These are phyloP conservation scores for Sambucus nigra DNA, from an alignment of 129 eudicot genomes.

Conservation along the genomic window DNA sequence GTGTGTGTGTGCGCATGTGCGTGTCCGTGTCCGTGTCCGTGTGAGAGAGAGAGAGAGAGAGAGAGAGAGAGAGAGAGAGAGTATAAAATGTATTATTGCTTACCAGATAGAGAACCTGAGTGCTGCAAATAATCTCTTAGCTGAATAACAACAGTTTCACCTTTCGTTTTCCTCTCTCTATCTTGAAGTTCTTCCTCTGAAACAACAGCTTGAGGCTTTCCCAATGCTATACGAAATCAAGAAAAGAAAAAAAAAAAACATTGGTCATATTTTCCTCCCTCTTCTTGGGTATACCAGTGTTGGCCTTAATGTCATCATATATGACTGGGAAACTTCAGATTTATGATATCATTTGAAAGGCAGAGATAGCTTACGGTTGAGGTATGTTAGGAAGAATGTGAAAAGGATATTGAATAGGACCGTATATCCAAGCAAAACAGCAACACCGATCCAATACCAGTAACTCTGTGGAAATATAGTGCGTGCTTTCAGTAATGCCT, in stretches of 20 bases:
- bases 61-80: conserved; percentile 5
- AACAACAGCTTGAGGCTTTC: conserved; percentile 72
- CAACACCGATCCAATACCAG: conserved; percentile 97
- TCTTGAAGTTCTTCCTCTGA: conserved; percentile 56
- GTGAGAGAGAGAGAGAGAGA: neutral
- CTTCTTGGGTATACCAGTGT: neutral
- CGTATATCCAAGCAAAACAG: conserved; percentile 80
- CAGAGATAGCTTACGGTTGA: conserved; percentile 62
- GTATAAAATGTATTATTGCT: conserved; percentile 13
- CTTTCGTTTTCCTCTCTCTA: conserved; percentile 49
- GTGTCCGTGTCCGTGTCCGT: too few species aligned
- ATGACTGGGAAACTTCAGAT: neutral
- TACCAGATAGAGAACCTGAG: conserved; percentile 81
- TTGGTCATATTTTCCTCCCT: conserved; percentile 6
- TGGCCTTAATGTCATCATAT: neutral
- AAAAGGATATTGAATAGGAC: conserved; percentile 68
- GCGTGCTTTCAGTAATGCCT: conserved; percentile 60
- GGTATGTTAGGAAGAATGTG: conserved; percentile 70
- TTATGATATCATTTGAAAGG: conserved; percentile 3
- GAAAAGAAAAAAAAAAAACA: conserved; percentile 3
- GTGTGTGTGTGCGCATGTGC: neutral
- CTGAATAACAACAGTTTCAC: conserved; percentile 58
- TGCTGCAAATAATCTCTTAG: conserved; percentile 79
- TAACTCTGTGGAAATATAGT: conserved; percentile 72
- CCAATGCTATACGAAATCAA: conserved; percentile 45